Base-by-base conservation (phyloP, 345 rosid species). In the Zanthoxylum bungeanum region DNA sequence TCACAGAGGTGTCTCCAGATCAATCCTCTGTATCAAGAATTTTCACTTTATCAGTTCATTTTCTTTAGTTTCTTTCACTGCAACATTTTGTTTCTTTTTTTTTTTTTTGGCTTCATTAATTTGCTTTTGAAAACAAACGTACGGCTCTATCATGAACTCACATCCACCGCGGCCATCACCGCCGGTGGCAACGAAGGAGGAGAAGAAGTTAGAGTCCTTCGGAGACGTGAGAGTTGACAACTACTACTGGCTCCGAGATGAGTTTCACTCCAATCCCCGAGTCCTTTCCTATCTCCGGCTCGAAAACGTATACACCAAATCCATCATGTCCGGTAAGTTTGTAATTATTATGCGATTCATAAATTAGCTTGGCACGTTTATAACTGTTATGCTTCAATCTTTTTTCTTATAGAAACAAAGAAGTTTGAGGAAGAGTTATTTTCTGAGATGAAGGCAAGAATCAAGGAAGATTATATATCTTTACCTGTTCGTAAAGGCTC, bases 161-260 rank as follows among this genome's bases (percentile, higher is more conserved):
- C 19, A 1, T 44, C 49, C 1, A 4, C 19, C 5, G 49, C 49
- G 19, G 49, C 34, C 51, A 22, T 47, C 70, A 2, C 89, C 92
- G 73, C 97, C 95, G 37, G 84, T 68, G 69, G 91, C 95, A 49
- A 89, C 89, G 89, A 94, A 94, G 76, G 90, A 86, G 37, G 86
- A 89, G 72, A 85, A 89, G 70, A 79, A 46, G 44, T 86, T 92
- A 91, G 85, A 90, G 85, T 19, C 86, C 86, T 90, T 92, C 73
- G 91, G 93, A 7, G 97, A 94, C 67, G 77, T 82, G 36, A 84
- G 98, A 71, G 73, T 85, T 2, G 98, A 93, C 73, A 81, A 87
- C 66, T 86, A 93, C 83, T 87, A 93, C 85, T 92, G 97, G 97
- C 95, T 94, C 12, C 97, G 97, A 8, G 97, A 94, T 42, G 97